Evolutionary conservation across 2,329 filamentous ascomycete genomes (phyloP).

Genomic region (Fusarium begoniae): DNA sequence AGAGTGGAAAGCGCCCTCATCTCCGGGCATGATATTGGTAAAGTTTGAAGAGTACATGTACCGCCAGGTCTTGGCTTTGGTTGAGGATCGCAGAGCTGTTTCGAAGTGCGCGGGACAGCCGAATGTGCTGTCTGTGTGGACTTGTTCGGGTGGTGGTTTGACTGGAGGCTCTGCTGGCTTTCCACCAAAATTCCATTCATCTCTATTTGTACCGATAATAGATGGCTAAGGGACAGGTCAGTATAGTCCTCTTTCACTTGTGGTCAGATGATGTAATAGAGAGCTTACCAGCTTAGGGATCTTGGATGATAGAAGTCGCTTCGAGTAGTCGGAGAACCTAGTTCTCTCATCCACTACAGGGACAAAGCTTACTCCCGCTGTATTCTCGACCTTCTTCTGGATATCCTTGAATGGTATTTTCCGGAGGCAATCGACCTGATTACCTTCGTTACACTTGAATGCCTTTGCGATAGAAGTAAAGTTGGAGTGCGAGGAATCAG

Average conservation of each 20-base stretch:
- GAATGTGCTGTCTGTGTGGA: not conserved
- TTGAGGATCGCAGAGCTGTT: not conserved
- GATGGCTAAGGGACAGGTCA: not conserved
- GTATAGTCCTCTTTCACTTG: not conserved
- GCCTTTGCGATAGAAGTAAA: not conserved
- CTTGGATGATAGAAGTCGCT: not conserved
- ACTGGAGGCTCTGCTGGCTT: not conserved
- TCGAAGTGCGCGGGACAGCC: conserved; percentile 5
- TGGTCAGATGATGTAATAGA: too few species aligned
- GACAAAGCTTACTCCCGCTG: not conserved
- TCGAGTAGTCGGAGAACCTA: not conserved
- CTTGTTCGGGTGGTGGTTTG: not conserved
- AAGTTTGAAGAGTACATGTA: conserved; percentile 17
- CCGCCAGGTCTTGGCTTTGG: not conserved
- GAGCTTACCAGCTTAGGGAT: not conserved
- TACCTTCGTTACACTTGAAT: not conserved
- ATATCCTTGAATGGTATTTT: not conserved
- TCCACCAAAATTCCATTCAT: not conserved
- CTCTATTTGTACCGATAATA: not conserved
- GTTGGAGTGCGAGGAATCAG: not conserved
- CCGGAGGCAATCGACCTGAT: not conserved
- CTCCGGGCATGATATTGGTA: conserved; percentile 9
- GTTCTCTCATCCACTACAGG: conserved; percentile 1
- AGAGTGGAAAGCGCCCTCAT: not conserved
- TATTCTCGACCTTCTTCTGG: not conserved